Conservation (phyloP, 305 asterid species). For the Solanum aculeatissimum region DNA sequence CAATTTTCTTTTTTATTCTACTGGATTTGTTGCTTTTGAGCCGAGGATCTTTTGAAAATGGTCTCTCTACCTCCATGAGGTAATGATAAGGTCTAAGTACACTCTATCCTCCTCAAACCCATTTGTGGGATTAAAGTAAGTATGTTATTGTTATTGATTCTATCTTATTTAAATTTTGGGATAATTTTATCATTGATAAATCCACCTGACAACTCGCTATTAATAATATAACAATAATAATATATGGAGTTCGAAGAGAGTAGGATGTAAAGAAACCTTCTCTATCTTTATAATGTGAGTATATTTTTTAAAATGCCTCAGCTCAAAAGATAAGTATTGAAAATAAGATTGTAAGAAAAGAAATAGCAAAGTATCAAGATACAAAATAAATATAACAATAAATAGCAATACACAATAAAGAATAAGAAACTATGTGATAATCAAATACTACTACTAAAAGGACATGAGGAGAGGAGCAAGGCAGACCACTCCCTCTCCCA, state of each 20-base stretch:
- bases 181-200: neutral
- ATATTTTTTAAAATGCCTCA: too few species aligned
- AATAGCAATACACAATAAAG: neutral
- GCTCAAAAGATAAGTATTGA: neutral
- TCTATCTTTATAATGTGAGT: too few species aligned
- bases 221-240: neutral
- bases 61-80: too few species aligned
- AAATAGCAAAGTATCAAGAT: neutral
- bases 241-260: neutral
- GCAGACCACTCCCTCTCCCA: neutral
- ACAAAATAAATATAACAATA: neutral
- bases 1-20: too few species aligned
- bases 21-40: too few species aligned
- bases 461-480: neutral
- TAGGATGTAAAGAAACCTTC: neutral
- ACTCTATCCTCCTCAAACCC: too few species aligned
- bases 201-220: neutral
- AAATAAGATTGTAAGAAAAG: neutral
- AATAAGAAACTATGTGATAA: neutral
- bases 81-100: too few species aligned
- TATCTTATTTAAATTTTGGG: neutral
- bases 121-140: too few species aligned
- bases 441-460: neutral
- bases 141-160: too few species aligned
- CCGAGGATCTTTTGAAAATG: too few species aligned